Base-by-base conservation (phyloP, 192 early-diverging fungal species). In the Chytriomyces sp. region DNA sequence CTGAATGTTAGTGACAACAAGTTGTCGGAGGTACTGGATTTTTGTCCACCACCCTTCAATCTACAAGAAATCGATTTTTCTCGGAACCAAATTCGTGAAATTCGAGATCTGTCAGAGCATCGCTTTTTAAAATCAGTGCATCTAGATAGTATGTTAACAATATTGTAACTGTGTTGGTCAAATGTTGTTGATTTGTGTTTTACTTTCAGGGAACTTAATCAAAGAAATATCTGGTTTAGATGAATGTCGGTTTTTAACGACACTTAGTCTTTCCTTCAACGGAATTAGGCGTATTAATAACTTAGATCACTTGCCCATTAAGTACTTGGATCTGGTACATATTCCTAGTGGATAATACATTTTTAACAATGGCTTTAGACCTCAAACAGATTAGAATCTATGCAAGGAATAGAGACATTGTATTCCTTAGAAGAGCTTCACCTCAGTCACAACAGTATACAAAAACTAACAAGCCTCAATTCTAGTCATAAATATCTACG, bases 1-100 rank as follows among this genome's bases (percentile, higher is more conserved):
- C 19, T 88, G 30, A 82, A 88, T 66, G 67, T 85, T 12, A 85
- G 82, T 57, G 64, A 79, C 78, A 88, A 88, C 73, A 64, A 74
- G 22, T 74, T 88, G 14, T 61, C 80, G 12, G 44, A 63, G 19
- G 59, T 75, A 1, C 73, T 78, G 22, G 52, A 25, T 5, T 78
- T 79, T 72, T 40, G 72, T 39, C 80, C 82, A 7, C 64, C 79
- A 6, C 80, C 83, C 19, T 82, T 80, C 80, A 83, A 84, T 63
- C 62, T 86, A 2, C 87, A 86, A 65, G 70, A 81, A 28, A 56
- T 85, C 22, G 81, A 88, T 54, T 74, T 88, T 30, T 82, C 81
- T 8, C 61, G 75, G 14, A 88, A 88, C 70, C 75, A 74, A 38
- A 87, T 88, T 52, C 33, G 44, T 10, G 56, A 70, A 19, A 80